Conservation (phyloP, 2,329 filamentous ascomycete genomes). For the Pseudofabraea citricarpa region DNA sequence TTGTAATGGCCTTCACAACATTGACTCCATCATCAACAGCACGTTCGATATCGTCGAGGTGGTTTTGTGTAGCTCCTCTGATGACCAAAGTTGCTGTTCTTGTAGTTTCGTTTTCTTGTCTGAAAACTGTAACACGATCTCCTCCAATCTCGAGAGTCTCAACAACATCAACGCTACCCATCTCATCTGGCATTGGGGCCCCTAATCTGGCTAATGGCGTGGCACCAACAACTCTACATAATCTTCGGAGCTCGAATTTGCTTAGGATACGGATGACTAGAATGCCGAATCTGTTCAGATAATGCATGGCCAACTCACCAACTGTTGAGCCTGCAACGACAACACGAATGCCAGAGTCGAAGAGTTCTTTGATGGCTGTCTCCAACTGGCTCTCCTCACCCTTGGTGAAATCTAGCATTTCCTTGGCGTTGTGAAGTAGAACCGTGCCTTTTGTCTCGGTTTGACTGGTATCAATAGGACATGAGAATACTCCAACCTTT, state of each 20-base stretch:
- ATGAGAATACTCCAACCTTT: conserved; percentile 96
- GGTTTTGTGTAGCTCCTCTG: conserved; percentile 93
- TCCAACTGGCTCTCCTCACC: conserved; percentile 94
- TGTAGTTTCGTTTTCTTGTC: conserved; percentile 90
- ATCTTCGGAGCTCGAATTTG: conserved; percentile 92
- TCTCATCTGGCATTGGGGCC: conserved; percentile 99
- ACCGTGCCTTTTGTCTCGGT: conserved; percentile 99
- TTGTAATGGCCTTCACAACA: conserved; percentile 96
- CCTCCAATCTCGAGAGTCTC: conserved; percentile 97
- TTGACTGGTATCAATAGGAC: conserved; percentile 90
- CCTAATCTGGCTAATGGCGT: conserved; percentile 94
- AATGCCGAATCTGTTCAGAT: conserved; percentile 95
- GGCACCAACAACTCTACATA: conserved; percentile 94
- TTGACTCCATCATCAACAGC: conserved; percentile 98
- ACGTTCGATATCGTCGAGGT: conserved; percentile 93
- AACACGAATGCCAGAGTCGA: conserved; percentile 89
- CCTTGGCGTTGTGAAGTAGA: conserved; percentile 91
- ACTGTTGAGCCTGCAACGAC: conserved; percentile 90
- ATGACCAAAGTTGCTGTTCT: conserved; percentile 92
- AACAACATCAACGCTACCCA: conserved; percentile 90
- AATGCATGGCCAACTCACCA: conserved; percentile 93
- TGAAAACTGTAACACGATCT: conserved; percentile 96
- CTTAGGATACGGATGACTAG: conserved; percentile 94
- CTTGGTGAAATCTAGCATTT: conserved; percentile 98
- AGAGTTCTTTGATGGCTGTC: conserved; percentile 85